Evolutionary conservation across 257 asterid genomes (phyloP), one percentile per base, ranked within the genome.

Genomic region (Ehretia macrophylla): DNA sequence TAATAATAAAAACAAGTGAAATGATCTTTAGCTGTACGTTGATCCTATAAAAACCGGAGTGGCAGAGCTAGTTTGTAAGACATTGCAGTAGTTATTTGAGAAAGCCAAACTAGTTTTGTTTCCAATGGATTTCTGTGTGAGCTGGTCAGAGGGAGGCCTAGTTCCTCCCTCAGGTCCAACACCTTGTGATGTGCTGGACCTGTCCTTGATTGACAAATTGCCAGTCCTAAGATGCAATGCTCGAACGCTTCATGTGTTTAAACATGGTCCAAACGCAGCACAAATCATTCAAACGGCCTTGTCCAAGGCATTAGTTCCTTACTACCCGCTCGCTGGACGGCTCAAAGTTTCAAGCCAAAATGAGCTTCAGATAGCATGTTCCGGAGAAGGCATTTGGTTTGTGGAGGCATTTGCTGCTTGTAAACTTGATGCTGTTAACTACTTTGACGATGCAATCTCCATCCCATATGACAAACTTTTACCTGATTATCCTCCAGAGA

Each of bases 271-370:
- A 32, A 37, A 57, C n/a, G 59, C 75, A 8, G 68, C 62, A 3
- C 46, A 53, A 47, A 75, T 65, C 14, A 70, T 79, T 35, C 71
- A 68, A 9, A 51, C 19, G 0, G 79, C 85, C 54, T 59, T 82
- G 68, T 62, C 72, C 32, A 67, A 76, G 66, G 85, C 88, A 19
- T 59, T 82, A 73, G 60, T 79, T 32, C 76, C 80, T n/a, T 79
- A 79, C 55, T 83, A 79, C 60, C 89, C 89, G 53, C 74, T 83
- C 0, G 84, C 89, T 0, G 86, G 85, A 19, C 68, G 77, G 73
- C 58, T 83, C 5, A 68, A 51, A 11, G 45, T 45, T 51, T 67
- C 76, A 13, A 64, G 59, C 8, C 50, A 66, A 1, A 54, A 75
- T 35, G 58, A 66, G 51, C 72, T 73, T 14, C 74, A 60, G 55